Base-by-base conservation (phyloP, 352 stramenopile genomes). In the Blastocystis sp. region DNA sequence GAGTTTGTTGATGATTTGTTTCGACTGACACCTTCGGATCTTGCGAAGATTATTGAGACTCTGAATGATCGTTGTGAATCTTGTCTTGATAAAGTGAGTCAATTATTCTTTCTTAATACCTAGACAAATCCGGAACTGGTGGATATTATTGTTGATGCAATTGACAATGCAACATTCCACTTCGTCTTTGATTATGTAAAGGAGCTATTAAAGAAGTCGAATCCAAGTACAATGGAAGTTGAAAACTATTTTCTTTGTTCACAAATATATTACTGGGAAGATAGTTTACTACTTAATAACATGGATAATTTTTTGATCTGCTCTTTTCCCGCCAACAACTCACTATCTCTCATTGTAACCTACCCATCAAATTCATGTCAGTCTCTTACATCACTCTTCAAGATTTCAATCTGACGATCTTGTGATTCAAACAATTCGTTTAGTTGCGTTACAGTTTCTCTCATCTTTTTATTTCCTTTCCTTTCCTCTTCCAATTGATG, bases 1-100 rank as follows among this genome's bases (percentile, higher is more conserved):
- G 84, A 92, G 58, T 95, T 96, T 64, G 95, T 93, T 84, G 93
- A 96, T 68, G 94, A 95, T 91, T 95, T 96, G 59, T 96, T 96
- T 92, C 95, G 95, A 90, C 88, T 96, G 30, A 81, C 92, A 27
- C 90, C 82, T 57, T 93, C 95, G 35, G 93, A 96, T 37, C 91
- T 96, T 0, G 91, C 91, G 15, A 90, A 90, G n/a, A 88, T 96
- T 73, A 92, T 96, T 42, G 91, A 95, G 60, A 91, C 95, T 84
- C 91, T 96, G 58, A 92, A 95, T 17, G 93, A 95, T 62, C 93
- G 94, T 53, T 96, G 94, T 40, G 93, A 94, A 7, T 95, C 95
- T 89, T 92, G 93, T 59, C 90, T 96, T 42, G 93, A 95, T 81
- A 95, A 95, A 90, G 92, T 94, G 57, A 68, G 17, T 6, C 35